These are phyloP conservation scores for Ramularia endophylla DNA, from an alignment of 2,329 filamentous ascomycete genomes.

Conservation along the genomic window DNA sequence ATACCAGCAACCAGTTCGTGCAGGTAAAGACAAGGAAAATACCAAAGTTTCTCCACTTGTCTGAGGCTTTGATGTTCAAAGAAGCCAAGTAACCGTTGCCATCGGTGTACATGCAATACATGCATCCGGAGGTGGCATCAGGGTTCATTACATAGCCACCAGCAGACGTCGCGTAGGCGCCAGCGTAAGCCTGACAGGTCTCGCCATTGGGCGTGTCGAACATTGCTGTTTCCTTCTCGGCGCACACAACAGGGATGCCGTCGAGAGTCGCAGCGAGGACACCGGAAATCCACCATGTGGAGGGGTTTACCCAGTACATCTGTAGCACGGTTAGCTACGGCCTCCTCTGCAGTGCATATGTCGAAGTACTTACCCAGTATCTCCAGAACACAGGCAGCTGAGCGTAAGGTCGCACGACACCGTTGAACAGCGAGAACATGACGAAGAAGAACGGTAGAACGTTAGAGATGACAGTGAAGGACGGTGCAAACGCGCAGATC, in stretches of 20 bases:
- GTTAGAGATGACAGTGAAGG: conserved; percentile 72
- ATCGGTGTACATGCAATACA: conserved; percentile 63
- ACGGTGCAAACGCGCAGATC: conserved; percentile 56
- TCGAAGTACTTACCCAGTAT: conserved; percentile 47
- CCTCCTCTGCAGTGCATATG: too few species aligned
- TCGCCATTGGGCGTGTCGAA: conserved; percentile 61
- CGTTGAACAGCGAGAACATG: conserved; percentile 70
- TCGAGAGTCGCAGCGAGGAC: conserved; percentile 59
- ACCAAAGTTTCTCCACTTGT: conserved; percentile 70
- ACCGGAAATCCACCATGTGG: conserved; percentile 67
- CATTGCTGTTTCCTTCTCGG: conserved; percentile 51
- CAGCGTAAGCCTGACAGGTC: conserved; percentile 61
- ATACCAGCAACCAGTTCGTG: conserved; percentile 63
- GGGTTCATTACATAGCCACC: conserved; percentile 61
- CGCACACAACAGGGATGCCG: conserved; percentile 40
- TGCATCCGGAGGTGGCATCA: conserved; percentile 53
- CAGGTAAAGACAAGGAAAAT: conserved; percentile 66
- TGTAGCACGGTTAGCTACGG: too few species aligned
- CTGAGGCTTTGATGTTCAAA: conserved; percentile 47
- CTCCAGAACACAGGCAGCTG: conserved; percentile 64
- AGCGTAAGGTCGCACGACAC: conserved; percentile 63
- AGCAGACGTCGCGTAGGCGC: conserved; percentile 49
- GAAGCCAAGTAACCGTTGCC: conserved; percentile 62
- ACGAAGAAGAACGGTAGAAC: conserved; percentile 75
- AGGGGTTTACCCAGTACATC: conserved; percentile 62